Conservation (phyloP, 2,329 filamentous ascomycete genomes). For the Penicillium sp. region DNA sequence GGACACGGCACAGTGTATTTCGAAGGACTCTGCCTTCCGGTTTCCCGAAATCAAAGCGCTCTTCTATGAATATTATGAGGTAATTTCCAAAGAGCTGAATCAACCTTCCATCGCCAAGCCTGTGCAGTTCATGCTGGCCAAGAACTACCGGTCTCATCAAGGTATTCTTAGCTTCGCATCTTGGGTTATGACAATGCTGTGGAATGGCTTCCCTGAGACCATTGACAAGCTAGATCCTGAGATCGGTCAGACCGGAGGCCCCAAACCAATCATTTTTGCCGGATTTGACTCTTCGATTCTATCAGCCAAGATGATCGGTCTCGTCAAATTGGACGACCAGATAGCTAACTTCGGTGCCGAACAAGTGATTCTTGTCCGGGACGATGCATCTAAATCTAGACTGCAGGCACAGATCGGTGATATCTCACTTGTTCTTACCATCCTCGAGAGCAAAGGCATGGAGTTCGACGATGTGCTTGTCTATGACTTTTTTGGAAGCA, state of each 20-base stretch:
- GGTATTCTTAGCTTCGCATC: conserved; percentile 34
- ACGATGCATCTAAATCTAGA: conserved; percentile 25
- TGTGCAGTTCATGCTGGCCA: conserved; percentile 25
- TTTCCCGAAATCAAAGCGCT: conserved; percentile 33
- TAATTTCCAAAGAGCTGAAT: conserved; percentile 6
- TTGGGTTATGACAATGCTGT: conserved; percentile 31
- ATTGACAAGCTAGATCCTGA: conserved; percentile 33
- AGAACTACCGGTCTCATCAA: conserved; percentile 36
- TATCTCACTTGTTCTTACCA: conserved; percentile 30
- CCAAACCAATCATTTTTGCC: conserved; percentile 20
- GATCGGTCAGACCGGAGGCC: conserved; percentile 27
- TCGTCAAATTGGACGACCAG: conserved; percentile 19
- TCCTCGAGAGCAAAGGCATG: conserved; percentile 37
- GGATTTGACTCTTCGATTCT: conserved; percentile 19
- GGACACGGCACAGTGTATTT: conserved; percentile 37
- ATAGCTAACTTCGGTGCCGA: conserved; percentile 32
- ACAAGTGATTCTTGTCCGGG: conserved; percentile 35
- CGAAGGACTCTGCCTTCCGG: conserved; percentile 34
- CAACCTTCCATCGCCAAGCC: conserved; percentile 17
- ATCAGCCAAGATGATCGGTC: conserved; percentile 22
- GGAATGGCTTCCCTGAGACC: conserved; percentile 29
- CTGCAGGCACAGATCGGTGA: conserved; percentile 25
- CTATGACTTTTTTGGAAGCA: conserved; percentile 30
- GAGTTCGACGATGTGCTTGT: conserved; percentile 38
- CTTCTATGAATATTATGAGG: conserved; percentile 28